Evolutionary conservation across 2,329 filamentous ascomycete species (phyloP).

Genomic region (Lecanosticta acicola): DNA sequence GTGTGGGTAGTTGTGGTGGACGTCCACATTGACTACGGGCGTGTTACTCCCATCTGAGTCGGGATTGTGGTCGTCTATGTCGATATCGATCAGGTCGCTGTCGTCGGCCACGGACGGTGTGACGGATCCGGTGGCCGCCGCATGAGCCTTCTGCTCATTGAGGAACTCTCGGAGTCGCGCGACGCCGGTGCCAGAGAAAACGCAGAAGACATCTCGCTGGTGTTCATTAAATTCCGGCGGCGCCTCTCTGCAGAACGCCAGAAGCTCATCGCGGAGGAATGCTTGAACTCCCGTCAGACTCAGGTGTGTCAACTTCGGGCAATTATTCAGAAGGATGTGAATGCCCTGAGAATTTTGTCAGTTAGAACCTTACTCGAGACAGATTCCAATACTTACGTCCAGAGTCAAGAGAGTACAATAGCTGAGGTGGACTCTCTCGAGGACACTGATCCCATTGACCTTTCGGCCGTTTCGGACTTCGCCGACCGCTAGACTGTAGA

Average conservation of each 20-base stretch:
- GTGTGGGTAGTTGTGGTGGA: slow-evolving; percentile 21
- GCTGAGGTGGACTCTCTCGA: slow-evolving; percentile 92
- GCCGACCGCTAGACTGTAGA: slow-evolving; percentile 65
- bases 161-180: slow-evolving; percentile 70
- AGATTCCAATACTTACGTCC: slow-evolving; percentile 62
- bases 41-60: slow-evolving; percentile 28
- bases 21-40: slow-evolving; percentile 27
- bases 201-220: slow-evolving; percentile 92
- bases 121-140: slow-evolving; percentile 14
- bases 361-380: too few species aligned
- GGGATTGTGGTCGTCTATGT: slow-evolving; percentile 27
- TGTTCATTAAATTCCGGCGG: slow-evolving; percentile 93
- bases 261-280: slow-evolving; percentile 80
- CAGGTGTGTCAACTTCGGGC: slow-evolving; percentile 85
- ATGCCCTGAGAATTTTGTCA: too few species aligned
- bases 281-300: slow-evolving; percentile 90
- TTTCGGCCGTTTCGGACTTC: slow-evolving; percentile 39
- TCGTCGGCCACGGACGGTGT: slow-evolving; percentile 21
- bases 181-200: slow-evolving; percentile 88
- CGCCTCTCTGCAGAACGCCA: slow-evolving; percentile 77
- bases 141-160: slow-evolving; percentile 44
- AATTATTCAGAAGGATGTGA: slow-evolving; percentile 79
- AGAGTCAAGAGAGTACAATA: slow-evolving; percentile 85
- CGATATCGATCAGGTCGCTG: slow-evolving; percentile 27
- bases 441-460: slow-evolving; percentile 54